phyloP scores from a whole-genome alignment of 1,284 basidiomycete genomes.

The Sanguinoderma infundibulare region DNA sequence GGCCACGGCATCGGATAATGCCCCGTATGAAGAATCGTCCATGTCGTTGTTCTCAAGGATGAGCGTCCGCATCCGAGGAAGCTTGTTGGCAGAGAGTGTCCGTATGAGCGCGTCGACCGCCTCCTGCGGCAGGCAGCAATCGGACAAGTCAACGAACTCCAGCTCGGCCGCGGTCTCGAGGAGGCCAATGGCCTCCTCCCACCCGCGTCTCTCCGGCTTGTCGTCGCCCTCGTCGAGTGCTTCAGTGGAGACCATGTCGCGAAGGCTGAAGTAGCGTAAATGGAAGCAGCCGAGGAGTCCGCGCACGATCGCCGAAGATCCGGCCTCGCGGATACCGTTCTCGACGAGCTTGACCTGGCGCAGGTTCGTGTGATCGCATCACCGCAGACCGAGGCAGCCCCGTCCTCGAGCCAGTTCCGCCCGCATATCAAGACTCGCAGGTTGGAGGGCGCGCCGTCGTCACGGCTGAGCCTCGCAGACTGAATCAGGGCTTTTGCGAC shows the following conservation, averaged over 20 bases:
- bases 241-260: slow-evolving; percentile 8
- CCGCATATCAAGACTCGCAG: slow-evolving; percentile 1
- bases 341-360: too few species aligned
- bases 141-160: slow-evolving; percentile 11
- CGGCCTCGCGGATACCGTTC: too few species aligned
- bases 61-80: background rate
- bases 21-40: background rate
- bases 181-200: background rate
- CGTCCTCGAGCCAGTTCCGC: too few species aligned
- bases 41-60: slow-evolving; percentile 12
- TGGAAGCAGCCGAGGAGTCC: background rate
- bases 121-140: background rate
- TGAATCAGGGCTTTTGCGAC: slow-evolving; percentile 80
- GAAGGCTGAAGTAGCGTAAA: slow-evolving; percentile 11
- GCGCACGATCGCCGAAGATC: too few species aligned
- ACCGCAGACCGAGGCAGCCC: too few species aligned
- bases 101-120: background rate
- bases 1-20: background rate
- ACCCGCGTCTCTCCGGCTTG: too few species aligned
- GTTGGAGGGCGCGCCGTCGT: slow-evolving; percentile 57
- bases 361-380: too few species aligned
- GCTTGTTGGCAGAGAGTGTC: background rate
- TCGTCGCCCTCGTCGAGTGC: background rate
- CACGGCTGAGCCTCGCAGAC: slow-evolving; percentile 72
- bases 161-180: slow-evolving; percentile 1